Percentiles rank a stretch among this genome's conserved stretches.
Conservation (phyloP, 306 rosid species). For the Cicer arietinum region DNA sequence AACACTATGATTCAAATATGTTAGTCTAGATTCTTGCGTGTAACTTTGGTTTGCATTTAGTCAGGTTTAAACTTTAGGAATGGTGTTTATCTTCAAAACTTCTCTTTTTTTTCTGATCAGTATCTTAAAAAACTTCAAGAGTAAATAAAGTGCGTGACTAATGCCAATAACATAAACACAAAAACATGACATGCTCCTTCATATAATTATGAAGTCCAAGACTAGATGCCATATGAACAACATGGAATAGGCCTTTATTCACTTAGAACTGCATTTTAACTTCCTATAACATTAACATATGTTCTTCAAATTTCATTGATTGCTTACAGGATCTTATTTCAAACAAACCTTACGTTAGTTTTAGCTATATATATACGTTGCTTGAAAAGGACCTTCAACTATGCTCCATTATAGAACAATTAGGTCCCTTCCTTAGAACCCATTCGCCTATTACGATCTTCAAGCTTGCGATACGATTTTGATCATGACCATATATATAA, state of each 20-base stretch:
- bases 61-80: conserved; percentile 20
- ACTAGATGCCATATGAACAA: conserved; percentile 1
- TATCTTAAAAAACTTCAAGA: too few relatives aligned
- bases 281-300: not conserved
- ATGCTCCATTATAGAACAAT: conserved; percentile 11
- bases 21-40: not conserved
- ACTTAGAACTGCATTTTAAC: conserved; percentile 26
- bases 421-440: conserved; percentile 28
- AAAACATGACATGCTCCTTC: conserved; percentile 25
- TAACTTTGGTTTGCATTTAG: conserved; percentile 2
- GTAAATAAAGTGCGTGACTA: not conserved
- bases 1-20: not conserved
- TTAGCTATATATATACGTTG: conserved; percentile 21
- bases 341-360: conserved; percentile 12
- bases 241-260: conserved; percentile 21
- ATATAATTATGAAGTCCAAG: conserved; percentile 8
- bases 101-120: not conserved
- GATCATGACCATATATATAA: conserved; percentile 5
- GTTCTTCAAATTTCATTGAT: conserved; percentile 21
- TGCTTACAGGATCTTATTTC: conserved; percentile 28
- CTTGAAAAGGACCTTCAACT: conserved; percentile 21
- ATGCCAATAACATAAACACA: conserved; percentile 13
- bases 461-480: conserved; percentile 11
- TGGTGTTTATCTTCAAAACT: not conserved
- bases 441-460: not conserved